Base-by-base conservation (phyloP, 805 yeast genomes). In the Cyberlindnera sargentensis region DNA sequence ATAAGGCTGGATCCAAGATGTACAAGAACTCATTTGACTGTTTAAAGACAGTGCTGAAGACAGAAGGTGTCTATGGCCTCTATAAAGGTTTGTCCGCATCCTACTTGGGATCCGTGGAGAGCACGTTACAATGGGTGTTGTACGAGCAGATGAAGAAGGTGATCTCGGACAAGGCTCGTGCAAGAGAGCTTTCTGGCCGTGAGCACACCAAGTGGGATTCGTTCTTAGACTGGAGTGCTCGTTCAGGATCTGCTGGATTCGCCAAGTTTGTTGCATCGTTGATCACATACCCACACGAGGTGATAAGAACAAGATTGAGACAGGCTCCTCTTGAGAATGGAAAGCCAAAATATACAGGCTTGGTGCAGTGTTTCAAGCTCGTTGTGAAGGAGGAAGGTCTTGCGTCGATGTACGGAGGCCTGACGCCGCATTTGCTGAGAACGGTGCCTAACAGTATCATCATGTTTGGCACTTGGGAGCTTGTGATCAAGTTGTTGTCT, bases 391-490 rank as follows among this genome's bases (percentile, higher is more conserved):
- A 93, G 58, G 99, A 93, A 66, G 99, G 99, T 1, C 64, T 91
- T 41, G 82, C 75, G 6, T 84, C 96, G 9, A 84, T 93, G 88
- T 93, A 93, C 61, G 96, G 99, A 44, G 99, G 99, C 1, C 72
- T 93, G 56, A 93, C 99, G 2, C 97, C 99, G 4, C 99, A 93
- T 66, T 69, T 93, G 57, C 75, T 93, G 68, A 78, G 99, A 65
- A 93, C 99, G 0, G 99, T 93, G 41, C 99, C 99, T 3, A 93
- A 93, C 65, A 85, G 95, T 58, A 89, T 93, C 61, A 91, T 93
- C 54, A 93, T 93, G 99, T 93, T 93, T 70, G 99, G 99, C 37
- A 90, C 98, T 3, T 93, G 98, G 98, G 99, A 93, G 61, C 62
- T 93, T 31, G 79, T 84, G 43, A 79, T 83, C 39, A 74, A 73